Conservation (phyloP, 768 basidiomycete species). For the Cubamyces lactineus region DNA sequence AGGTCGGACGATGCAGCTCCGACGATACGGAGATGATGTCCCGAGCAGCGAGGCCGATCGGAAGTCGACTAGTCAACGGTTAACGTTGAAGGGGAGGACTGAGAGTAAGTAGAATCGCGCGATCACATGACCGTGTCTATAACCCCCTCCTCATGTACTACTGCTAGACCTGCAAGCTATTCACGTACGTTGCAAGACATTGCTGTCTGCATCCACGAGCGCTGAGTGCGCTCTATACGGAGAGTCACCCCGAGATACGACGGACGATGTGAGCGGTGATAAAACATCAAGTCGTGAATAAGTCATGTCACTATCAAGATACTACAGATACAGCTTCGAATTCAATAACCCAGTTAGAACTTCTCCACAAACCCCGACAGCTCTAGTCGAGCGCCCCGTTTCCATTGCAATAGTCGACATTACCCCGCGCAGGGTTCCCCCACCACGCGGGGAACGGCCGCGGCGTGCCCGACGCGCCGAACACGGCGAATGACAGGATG, state of each 20-base stretch:
- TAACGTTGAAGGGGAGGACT: too few relatives aligned
- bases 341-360: background rate
- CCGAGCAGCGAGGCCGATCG: too few relatives aligned
- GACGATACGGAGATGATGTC: slow-evolving; percentile 36
- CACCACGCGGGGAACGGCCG: slow-evolving; percentile 60
- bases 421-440: slow-evolving; percentile 55
- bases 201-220: too few relatives aligned
- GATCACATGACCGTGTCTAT: background rate
- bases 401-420: slow-evolving; percentile 63
- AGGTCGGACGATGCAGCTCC: slow-evolving; percentile 43
- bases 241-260: too few relatives aligned
- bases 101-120: background rate
- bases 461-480: slow-evolving; percentile 55
- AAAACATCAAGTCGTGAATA: background rate
- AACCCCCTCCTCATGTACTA: too few relatives aligned
- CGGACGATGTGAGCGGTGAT: too few relatives aligned
- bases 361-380: background rate
- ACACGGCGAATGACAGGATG: slow-evolving; percentile 65
- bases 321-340: too few relatives aligned
- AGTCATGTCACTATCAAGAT: background rate
- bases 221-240: too few relatives aligned
- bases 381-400: slow-evolving; percentile 53
- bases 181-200: too few relatives aligned
- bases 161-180: too few relatives aligned
- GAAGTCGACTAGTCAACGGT: too few relatives aligned